These are phyloP conservation scores for Pharnaceum exiguum DNA, from an alignment of 148 eudicot species.

Conservation along the genomic window DNA sequence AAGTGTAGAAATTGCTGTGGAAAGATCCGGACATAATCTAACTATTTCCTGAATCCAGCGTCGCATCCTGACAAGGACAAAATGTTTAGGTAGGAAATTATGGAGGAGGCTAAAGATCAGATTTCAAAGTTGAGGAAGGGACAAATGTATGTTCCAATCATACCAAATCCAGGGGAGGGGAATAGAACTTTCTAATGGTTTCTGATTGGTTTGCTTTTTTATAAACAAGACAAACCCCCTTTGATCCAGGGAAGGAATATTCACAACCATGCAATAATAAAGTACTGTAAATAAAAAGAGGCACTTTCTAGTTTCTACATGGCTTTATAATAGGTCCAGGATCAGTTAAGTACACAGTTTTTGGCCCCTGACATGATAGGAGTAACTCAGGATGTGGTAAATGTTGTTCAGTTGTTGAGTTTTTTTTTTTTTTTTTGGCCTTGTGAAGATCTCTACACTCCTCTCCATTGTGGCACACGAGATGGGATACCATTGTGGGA, in stretches of 20 bases:
- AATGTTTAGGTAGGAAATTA: constrained; percentile 27
- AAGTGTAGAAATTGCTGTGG: neutral
- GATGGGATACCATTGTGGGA: no score
- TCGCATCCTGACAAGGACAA: constrained; percentile 12
- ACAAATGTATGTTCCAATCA: constrained; percentile 21
- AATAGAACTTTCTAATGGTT: constrained; percentile 1
- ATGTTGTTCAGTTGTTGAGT: neutral
- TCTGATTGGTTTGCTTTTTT: neutral
- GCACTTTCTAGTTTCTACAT: constrained; percentile 11
- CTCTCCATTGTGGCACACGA: no score
- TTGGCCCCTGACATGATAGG: neutral
- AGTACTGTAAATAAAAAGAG: constrained; percentile 5
- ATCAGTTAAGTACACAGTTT: constrained; percentile 17
- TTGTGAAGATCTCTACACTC: constrained; percentile 1
- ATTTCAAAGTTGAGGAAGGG: constrained; percentile 3
- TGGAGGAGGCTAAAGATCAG: constrained; percentile 6
- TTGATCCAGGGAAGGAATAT: constrained; percentile 12
- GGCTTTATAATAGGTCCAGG: constrained; percentile 16
- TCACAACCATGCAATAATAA: no score
- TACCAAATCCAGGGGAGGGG: constrained; percentile 5
- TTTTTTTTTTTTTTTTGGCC: neutral
- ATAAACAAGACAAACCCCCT: neutral
- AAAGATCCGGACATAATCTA: constrained; percentile 19
- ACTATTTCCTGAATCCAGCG: constrained; percentile 8
- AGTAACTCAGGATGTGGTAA: constrained; percentile 4